Conservation (phyloP, 192 early-diverging fungal genomes). For the Podila epigama region DNA sequence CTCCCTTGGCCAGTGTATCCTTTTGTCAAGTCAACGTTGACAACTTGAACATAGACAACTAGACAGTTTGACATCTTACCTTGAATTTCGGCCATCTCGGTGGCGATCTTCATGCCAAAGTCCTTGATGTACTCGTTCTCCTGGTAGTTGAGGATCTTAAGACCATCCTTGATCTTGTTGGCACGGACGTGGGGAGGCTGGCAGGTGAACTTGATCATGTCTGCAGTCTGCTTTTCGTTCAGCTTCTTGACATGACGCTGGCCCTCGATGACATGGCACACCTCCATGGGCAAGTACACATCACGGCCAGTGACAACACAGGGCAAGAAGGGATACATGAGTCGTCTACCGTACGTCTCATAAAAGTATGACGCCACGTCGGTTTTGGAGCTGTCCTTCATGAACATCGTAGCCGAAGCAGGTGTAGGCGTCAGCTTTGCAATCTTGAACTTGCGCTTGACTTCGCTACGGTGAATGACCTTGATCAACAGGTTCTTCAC, state of each 20-base stretch:
- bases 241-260: conserved; percentile 86
- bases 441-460: conserved; percentile 78
- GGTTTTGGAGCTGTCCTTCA: conserved; percentile 61
- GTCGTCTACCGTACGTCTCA: conserved; percentile 70
- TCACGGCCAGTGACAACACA: conserved; percentile 77
- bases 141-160: conserved; percentile 69
- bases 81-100: conserved; percentile 71
- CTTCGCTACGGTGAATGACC: conserved; percentile 69
- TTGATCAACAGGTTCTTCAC: conserved; percentile 63
- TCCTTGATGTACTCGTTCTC: conserved; percentile 77
- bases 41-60: conserved; percentile 14
- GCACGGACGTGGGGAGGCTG: conserved; percentile 84
- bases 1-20: background rate
- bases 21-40: conserved; percentile 5
- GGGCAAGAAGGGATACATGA: conserved; percentile 84
- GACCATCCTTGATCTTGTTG: conserved; percentile 81
- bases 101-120: conserved; percentile 76
- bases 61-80: conserved; percentile 16
- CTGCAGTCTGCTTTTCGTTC: conserved; percentile 85
- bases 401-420: conserved; percentile 77
- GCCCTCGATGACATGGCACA: conserved; percentile 81
- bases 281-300: conserved; percentile 88
- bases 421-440: conserved; percentile 69
- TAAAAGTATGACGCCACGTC: conserved; percentile 83
- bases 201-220: conserved; percentile 96